phyloP scores from a whole-genome alignment of 164 flowering plant species.

The Magnolia kwangsiensis region DNA sequence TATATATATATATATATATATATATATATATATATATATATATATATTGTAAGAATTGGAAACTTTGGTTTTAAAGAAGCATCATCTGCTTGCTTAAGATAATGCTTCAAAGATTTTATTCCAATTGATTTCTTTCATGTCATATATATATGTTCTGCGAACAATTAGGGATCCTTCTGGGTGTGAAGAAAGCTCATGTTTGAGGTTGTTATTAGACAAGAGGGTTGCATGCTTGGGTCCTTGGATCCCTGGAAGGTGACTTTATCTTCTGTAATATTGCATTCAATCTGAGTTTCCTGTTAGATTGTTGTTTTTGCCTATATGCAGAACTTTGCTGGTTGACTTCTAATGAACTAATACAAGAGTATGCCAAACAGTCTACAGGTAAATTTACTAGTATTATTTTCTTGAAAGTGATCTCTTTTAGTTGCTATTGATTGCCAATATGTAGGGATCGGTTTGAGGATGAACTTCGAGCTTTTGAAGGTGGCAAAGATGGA shows the following conservation, averaged over 20 bases:
- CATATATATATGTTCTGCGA: constrained; percentile 6
- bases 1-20: too few relatives aligned
- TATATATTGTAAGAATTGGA: too few relatives aligned
- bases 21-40: too few relatives aligned
- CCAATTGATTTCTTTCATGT: constrained; percentile 1
- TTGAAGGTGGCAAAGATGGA: constrained; percentile 95
- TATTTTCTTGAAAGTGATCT: neutral
- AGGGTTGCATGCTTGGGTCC: constrained; percentile 99
- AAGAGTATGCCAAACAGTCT: neutral
- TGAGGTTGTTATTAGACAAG: constrained; percentile 77
- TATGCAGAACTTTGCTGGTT: neutral
- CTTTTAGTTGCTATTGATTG: neutral
- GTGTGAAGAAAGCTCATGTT: constrained; percentile 87
- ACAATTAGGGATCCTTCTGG: constrained; percentile 63
- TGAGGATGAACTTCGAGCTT: constrained; percentile 97
- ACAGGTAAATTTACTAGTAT: neutral
- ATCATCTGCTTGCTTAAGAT: neutral
- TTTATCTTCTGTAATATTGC: neutral
- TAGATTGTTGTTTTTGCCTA: neutral
- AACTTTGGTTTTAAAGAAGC: too few relatives aligned
- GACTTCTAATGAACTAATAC: neutral
- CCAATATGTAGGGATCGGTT: constrained; percentile 73
- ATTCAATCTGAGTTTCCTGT: neutral
- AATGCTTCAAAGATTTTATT: neutral
- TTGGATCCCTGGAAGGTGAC: constrained; percentile 95